Conservation (phyloP, 1,284 basidiomycete species). For the Cutaneotrichosporon daszewskae region DNA sequence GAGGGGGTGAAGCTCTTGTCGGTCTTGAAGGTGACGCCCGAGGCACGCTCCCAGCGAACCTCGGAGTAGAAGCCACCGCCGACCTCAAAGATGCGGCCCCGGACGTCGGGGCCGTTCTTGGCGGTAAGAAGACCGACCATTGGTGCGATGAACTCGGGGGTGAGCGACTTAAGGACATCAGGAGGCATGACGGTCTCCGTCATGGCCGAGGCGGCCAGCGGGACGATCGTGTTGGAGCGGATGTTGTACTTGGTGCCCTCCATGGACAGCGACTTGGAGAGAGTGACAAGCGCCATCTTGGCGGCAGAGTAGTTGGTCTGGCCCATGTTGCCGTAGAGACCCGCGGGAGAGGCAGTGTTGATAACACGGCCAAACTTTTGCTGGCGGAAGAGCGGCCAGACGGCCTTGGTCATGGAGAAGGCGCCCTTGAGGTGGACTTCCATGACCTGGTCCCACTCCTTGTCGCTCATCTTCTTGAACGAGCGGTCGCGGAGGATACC, state of each 20-base stretch:
- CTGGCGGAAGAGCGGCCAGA: constrained; percentile 91
- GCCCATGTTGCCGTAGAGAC: constrained; percentile 77
- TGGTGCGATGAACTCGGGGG: constrained; percentile 91
- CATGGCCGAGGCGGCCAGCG: constrained; percentile 89
- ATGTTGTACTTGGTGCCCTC: constrained; percentile 95
- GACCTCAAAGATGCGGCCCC: constrained; percentile 85
- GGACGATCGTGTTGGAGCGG: constrained; percentile 78
- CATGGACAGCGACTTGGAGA: constrained; percentile 84
- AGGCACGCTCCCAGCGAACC: constrained; percentile 87
- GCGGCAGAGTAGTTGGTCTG: constrained; percentile 73
- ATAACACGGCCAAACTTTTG: constrained; percentile 90
- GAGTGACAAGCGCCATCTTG: constrained; percentile 72
- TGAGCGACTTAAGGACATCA: constrained; percentile 89
- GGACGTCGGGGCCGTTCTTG: constrained; percentile 63
- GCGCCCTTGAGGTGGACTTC: constrained; percentile 93
- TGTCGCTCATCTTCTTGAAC: constrained; percentile 86
- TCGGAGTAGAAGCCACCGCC: constrained; percentile 92
- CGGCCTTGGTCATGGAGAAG: constrained; percentile 91
- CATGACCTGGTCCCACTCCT: constrained; percentile 77
- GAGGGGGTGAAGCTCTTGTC: constrained; percentile 86
- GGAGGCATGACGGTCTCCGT: constrained; percentile 93
- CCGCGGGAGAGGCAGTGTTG: constrained; percentile 71
- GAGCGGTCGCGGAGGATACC: constrained; percentile 78
- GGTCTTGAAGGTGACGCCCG: constrained; percentile 80
- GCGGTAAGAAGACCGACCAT: constrained; percentile 63